Conservation (phyloP, 2,329 filamentous ascomycete species). For the Tolypocladium sp. region DNA sequence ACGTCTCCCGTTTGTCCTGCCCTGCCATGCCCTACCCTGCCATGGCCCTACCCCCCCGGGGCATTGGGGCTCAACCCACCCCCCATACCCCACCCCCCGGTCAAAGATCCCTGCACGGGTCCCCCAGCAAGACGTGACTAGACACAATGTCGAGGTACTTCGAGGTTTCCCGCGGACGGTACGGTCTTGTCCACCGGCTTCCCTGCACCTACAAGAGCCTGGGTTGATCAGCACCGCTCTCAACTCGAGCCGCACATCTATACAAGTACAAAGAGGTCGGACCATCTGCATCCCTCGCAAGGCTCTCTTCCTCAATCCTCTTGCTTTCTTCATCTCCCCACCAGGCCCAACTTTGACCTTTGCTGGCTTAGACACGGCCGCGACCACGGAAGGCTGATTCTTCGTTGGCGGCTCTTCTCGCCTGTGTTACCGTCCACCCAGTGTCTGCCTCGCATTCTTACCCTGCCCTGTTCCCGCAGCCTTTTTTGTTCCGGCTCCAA, state of each 20-base stretch:
- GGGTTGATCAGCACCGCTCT: conserved; percentile 7
- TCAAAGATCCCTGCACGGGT: not conserved
- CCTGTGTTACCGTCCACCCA: not conserved
- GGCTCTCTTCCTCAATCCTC: conserved; percentile 4
- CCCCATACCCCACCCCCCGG: not conserved
- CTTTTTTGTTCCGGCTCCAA: not conserved
- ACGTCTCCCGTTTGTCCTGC: not conserved
- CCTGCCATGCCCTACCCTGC: conserved; percentile 1
- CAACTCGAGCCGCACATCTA: conserved; percentile 9
- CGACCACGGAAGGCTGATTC: conserved; percentile 18
- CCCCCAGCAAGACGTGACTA: not conserved
- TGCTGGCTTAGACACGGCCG: conserved; percentile 13
- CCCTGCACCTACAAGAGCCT: conserved; percentile 4
- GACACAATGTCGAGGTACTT: conserved; percentile 5
- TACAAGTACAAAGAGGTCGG: conserved; percentile 11
- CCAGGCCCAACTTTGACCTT: conserved; percentile 7
- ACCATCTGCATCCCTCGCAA: conserved; percentile 8
- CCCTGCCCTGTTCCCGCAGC: not conserved
- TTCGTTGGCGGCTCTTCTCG: not conserved
- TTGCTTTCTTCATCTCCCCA: conserved; percentile 2
- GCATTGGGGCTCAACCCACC: not conserved
- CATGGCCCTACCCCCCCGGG: not conserved
- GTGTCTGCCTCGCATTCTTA: not conserved
- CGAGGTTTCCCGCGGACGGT: not conserved
- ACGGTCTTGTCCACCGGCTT: conserved; percentile 3